A percentile compares a stretch with the other conserved stretches of the same genome.
phyloP scores from a whole-genome alignment of 2,329 filamentous ascomycete genomes.

The Apiospora hydei region DNA sequence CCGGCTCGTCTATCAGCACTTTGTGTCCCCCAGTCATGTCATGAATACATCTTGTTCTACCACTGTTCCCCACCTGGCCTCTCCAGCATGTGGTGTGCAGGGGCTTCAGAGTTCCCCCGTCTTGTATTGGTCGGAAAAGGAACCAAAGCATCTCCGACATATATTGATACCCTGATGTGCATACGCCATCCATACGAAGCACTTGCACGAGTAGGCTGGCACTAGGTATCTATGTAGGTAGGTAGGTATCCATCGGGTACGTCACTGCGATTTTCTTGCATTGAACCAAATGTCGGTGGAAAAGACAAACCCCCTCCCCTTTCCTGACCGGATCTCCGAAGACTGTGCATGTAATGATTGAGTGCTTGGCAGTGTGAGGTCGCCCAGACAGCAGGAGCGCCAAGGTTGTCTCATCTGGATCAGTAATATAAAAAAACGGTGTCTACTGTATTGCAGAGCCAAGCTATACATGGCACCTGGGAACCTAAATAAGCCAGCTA shows the following conservation, averaged over 20 bases:
- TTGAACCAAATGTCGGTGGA: conserved; percentile 4
- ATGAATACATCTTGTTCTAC: not conserved
- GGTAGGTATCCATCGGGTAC: not conserved
- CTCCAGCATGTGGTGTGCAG: not conserved
- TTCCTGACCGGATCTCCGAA: conserved; percentile 11
- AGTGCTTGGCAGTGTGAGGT: not conserved
- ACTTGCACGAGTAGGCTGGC: not conserved
- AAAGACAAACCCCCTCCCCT: not conserved
- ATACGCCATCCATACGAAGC: not conserved
- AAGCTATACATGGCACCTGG: conserved; percentile 11
- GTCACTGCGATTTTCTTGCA: not conserved
- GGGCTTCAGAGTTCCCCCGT: not conserved
- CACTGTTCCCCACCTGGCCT: not conserved
- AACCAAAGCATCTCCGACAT: not conserved
- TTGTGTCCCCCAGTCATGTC: not conserved
- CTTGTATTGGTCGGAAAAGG: not conserved
- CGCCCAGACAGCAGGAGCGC: not conserved
- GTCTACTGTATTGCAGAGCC: not conserved
- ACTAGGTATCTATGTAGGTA: not conserved
- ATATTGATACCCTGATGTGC: not conserved
- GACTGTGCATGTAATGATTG: not conserved
- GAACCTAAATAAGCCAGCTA: not conserved
- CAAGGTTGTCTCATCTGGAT: not conserved
- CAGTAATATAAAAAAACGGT: not conserved
- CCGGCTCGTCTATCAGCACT: not conserved